phyloP scores from a whole-genome alignment of 805 yeast species.

The Zygoascus bituminiphila region DNA sequence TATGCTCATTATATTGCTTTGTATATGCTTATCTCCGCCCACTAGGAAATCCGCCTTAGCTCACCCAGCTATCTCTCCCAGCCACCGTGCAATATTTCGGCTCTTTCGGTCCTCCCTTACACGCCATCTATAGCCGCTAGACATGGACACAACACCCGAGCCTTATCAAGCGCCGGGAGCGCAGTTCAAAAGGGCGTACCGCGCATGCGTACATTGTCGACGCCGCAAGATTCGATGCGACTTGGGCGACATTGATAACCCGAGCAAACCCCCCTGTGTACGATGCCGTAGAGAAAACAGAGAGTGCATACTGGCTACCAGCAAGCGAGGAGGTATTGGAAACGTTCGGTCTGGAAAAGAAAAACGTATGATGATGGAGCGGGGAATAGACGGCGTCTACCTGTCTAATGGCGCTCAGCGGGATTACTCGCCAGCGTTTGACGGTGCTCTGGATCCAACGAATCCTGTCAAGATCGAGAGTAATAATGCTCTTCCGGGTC shows the following conservation, averaged over 20 bases:
- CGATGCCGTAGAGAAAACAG: conserved; percentile 76
- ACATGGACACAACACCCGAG: background rate
- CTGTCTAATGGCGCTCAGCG: background rate
- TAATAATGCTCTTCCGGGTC: background rate
- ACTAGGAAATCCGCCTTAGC: no score
- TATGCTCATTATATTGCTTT: no score
- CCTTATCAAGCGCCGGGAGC: background rate
- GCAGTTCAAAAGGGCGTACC: conserved; percentile 56
- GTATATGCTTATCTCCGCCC: no score
- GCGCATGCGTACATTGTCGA: conserved; percentile 82
- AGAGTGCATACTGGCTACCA: conserved; percentile 66
- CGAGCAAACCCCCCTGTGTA: conserved; percentile 74
- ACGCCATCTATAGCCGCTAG: background rate
- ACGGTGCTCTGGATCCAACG: background rate
- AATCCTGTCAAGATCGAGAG: background rate
- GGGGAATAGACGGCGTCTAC: background rate
- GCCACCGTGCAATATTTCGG: no score
- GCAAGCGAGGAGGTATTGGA: conserved; percentile 44
- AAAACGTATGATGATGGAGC: conserved; percentile 37
- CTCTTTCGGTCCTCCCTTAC: no score
- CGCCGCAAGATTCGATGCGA: conserved; percentile 81
- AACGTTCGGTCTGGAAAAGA: conserved; percentile 37
- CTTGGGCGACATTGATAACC: conserved; percentile 64
- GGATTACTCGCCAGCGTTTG: background rate
- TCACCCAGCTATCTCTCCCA: no score